Evolutionary conservation across 805 yeast species (phyloP), one percentile per base, ranked within the genome.

Genomic region (Isabelozyma pseudorhagii): DNA sequence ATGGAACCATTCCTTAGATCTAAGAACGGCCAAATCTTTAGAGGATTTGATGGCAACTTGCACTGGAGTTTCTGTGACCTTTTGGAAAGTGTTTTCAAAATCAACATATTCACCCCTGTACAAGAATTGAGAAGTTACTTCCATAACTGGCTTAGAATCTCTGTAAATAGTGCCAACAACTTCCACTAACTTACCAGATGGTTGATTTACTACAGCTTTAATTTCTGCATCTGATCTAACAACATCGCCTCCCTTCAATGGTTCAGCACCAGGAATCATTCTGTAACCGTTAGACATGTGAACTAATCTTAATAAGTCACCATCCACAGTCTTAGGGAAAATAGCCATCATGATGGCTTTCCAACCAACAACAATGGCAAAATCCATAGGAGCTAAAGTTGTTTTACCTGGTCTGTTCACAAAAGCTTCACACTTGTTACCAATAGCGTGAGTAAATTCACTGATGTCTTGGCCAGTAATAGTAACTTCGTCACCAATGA

Each of bases 321-420:
- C 99, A 68, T 96, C 98, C 62, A 94, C 96, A 54, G 85, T 83
- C 67, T 83, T 82, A 48, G 99, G 99, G 94, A 94, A 94, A 60
- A 94, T 89, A n/a, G 97, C 92, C 77, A 88, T 90, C 77, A 94
- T 93, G 67, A 94, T 93, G 46, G 97, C 96, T 75, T 87, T 87
- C 99, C 99, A 94, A 43, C 99, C 98, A 60, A 92, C 83, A 50
- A 94, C 97, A 69, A 94, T 94, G 45, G 99, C 98, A 66, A 92
- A 94, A 77, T 94, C 99, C 98, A 94, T 93, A 63, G 99, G 99
- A 45, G 98, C 99, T 60, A 84, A 78, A 51, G 89, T 85, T 55
- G 80, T 81, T 70, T 89, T 87, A 56, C 92, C 94, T 46, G 89
- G 82, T 77, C 97, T 84, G 51, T 86, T 80, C 59, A 92, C 97